Evolutionary conservation across 768 basidiomycete genomes (phyloP).

Genomic region (Lentinula sp.): DNA sequence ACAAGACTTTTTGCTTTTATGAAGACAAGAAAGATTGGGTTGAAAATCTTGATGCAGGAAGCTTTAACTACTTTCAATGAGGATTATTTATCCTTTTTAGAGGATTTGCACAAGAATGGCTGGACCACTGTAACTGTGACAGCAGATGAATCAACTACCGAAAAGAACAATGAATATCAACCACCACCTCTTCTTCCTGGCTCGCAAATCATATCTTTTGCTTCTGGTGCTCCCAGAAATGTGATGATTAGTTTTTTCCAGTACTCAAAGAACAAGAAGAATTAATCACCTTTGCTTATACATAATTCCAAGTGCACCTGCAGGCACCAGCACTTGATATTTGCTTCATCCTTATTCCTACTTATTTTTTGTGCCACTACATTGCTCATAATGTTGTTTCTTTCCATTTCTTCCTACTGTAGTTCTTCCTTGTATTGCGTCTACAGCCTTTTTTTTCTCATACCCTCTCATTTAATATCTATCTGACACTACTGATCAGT

Average conservation of each 20-base stretch:
- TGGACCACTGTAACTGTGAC: neutral
- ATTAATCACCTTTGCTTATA: neutral
- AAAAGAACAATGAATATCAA: neutral
- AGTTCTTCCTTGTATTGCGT: no score
- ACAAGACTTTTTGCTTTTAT: conserved; percentile 16
- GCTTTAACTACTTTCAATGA: neutral
- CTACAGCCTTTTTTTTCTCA: no score
- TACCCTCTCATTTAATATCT: no score
- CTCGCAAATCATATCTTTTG: neutral
- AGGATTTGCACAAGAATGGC: neutral
- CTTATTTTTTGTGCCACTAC: no score
- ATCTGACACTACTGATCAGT: no score
- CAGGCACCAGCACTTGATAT: no score
- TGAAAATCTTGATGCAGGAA: neutral
- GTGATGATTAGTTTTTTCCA: neutral
- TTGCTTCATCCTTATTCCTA: no score
- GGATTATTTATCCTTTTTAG: neutral
- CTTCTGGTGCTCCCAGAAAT: neutral
- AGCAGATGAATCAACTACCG: neutral
- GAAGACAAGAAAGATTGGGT: neutral
- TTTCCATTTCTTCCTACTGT: no score
- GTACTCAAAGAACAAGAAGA: neutral
- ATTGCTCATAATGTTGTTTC: no score
- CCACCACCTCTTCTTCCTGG: conserved; percentile 1
- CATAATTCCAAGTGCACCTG: no score